These are phyloP conservation scores for Solanum hybrid DNA, from an alignment of 305 asterid genomes.

Conservation along the genomic window DNA sequence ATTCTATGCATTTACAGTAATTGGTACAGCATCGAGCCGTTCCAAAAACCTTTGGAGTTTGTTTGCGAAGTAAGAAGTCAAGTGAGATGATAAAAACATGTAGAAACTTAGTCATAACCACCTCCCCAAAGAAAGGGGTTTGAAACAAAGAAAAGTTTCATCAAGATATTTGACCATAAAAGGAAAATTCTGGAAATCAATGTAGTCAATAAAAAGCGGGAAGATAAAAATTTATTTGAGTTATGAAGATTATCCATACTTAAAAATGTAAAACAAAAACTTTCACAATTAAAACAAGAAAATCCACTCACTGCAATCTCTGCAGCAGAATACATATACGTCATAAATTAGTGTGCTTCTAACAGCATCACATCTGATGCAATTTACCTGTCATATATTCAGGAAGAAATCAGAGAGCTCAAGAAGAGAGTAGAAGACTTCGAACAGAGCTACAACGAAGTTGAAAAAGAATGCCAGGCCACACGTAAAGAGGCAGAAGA, in stretches of 20 bases:
- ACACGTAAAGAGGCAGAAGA: conserved; percentile 70
- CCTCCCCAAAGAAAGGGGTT: background rate
- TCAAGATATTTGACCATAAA: background rate
- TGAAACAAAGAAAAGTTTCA: background rate
- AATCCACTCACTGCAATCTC: background rate
- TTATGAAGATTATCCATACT: background rate
- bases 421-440: conserved; percentile 59
- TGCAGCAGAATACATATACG: background rate
- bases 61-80: background rate
- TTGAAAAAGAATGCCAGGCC: conserved; percentile 57
- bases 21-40: background rate
- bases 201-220: background rate
- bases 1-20: conserved; percentile 7
- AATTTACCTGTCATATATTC: conserved; percentile 20
- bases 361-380: background rate
- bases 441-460: conserved; percentile 44
- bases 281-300: background rate
- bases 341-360: background rate
- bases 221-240: background rate
- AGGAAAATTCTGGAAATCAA: background rate
- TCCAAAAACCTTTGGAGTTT: background rate
- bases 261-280: background rate
- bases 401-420: conserved; percentile 61
- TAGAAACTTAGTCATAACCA: background rate
- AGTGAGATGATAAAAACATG: background rate